Evolutionary conservation across 768 basidiomycete species (phyloP), one percentile per base, ranked within the genome.

Genomic region (Sporobolomyces phaffii): DNA sequence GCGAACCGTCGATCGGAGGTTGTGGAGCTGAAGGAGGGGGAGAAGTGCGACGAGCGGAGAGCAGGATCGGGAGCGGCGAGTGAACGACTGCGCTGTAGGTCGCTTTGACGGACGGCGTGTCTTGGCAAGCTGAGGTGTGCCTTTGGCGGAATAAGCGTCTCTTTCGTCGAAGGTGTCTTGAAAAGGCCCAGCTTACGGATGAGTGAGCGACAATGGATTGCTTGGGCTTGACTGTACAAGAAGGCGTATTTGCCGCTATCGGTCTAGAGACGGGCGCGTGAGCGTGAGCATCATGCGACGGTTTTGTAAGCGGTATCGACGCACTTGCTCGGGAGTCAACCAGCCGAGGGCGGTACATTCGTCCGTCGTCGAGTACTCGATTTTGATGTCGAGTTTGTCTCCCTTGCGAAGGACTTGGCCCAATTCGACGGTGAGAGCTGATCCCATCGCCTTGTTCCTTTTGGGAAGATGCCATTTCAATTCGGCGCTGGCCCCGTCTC

Each of bases 31-130:
- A 62, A 26, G 58, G 57, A 0, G 87, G 83, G 0, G 93, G 93
- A 0, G 87, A 89, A 51, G 85, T 78, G 20, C 91, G 84, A 65
- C 87, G 82, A 1, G 91, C 92, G 34, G 90, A 91, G 62, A 96
- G 83, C 2, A 97, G 84, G 33, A 87, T 88, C 0, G 93, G 91
- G 26, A 96, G 84, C n/a, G 84, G 81, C 0, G 88, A 88, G 3
- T 80, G 78, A 26, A 96, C 88, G 64, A 77, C 81, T 0, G 93
- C 90, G n/a, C 83, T 81, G 74, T 94, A 97, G n/a, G 86, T 92
- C 84, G 89, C 83, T 78, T 97, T 97, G 65, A 89, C 85, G 1
- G 88, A 87, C 4, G 93, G 89, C 0, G 87, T 88, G 75, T 98
- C 93, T 87, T 72, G 49, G 56, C 50, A 63, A 29, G 64, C 65